Conservation (phyloP, 805 yeast genomes). For the Kurtzmaniella cleridarum region DNA sequence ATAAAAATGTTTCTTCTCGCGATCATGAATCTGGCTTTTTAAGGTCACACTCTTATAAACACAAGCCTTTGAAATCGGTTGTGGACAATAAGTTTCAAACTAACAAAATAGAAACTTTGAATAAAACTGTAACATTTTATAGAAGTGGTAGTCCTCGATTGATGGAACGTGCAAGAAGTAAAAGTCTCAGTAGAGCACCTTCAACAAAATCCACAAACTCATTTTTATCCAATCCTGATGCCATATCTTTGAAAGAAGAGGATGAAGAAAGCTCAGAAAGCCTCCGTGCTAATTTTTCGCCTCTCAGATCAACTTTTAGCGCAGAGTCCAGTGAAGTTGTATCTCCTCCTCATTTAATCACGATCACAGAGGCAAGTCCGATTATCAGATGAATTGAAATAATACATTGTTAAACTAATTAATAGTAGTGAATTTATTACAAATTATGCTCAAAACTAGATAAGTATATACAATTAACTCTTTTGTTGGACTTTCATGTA, state of each 20-base stretch:
- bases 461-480: background rate
- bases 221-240: slow-evolving; percentile 20
- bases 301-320: too few species aligned
- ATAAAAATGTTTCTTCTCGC: slow-evolving; percentile 2
- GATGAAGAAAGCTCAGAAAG: slow-evolving; percentile 5
- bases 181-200: slow-evolving; percentile 23
- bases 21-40: slow-evolving; percentile 9
- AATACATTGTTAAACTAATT: background rate
- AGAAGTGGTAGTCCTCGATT: slow-evolving; percentile 17
- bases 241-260: slow-evolving; percentile 15
- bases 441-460: background rate
- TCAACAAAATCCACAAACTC: slow-evolving; percentile 26
- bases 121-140: slow-evolving; percentile 40
- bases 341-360: background rate
- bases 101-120: slow-evolving; percentile 31
- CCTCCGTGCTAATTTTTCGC: background rate
- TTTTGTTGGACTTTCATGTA: slow-evolving; percentile 26
- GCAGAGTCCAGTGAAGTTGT: too few species aligned
- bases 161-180: slow-evolving; percentile 9
- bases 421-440: too few species aligned
- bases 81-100: slow-evolving; percentile 17
- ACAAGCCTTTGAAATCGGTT: slow-evolving; percentile 27
- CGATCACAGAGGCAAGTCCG: background rate
- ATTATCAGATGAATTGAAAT: background rate
- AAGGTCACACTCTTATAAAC: slow-evolving; percentile 35